Evolutionary conservation across 140 eudicot genomes (phyloP).

Genomic region (Ambrosia hybrid): DNA sequence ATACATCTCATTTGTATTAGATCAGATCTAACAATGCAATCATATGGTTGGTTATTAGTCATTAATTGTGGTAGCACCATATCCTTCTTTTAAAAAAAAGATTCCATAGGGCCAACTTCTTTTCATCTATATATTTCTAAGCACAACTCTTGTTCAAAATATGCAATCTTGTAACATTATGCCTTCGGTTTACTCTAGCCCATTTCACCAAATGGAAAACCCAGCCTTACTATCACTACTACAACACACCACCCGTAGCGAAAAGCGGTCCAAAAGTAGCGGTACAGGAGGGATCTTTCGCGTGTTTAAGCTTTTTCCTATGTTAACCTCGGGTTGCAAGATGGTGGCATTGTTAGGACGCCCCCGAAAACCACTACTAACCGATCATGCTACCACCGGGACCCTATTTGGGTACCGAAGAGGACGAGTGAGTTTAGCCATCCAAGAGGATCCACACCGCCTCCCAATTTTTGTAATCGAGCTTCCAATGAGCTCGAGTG

Average conservation of each 20-base stretch:
- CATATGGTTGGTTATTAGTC: slow-evolving; percentile 4
- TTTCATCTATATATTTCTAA: slow-evolving; percentile 18
- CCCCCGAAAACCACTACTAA: slow-evolving; percentile 46
- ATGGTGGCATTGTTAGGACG: slow-evolving; percentile 72
- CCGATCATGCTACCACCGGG: slow-evolving; percentile 69
- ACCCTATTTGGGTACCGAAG: slow-evolving; percentile 75
- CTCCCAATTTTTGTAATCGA: slow-evolving; percentile 64
- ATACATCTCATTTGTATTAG: not conserved
- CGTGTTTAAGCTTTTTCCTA: slow-evolving; percentile 87
- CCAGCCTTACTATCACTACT: slow-evolving; percentile 54
- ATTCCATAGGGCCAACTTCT: slow-evolving; percentile 14
- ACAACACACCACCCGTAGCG: slow-evolving; percentile 45
- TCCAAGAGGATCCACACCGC: slow-evolving; percentile 79
- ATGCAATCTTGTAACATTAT: slow-evolving; percentile 16
- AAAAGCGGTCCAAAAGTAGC: slow-evolving; percentile 45
- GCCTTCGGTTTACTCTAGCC: slow-evolving; percentile 58
- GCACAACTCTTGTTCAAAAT: not conserved
- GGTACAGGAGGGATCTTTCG: slow-evolving; percentile 58
- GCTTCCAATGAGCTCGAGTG: slow-evolving; percentile 59
- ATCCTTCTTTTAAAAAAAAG: not conserved
- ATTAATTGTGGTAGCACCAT: slow-evolving; percentile 10
- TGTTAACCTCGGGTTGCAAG: slow-evolving; percentile 83
- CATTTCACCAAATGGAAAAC: slow-evolving; percentile 63
- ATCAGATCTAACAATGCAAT: slow-evolving; percentile 2
- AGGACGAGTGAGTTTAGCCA: slow-evolving; percentile 68